A percentile compares a stretch with the other conserved stretches of the same genome.
These are phyloP conservation scores for Cystobasidium onofrii DNA, from an alignment of 768 basidiomycete species.

Conservation along the genomic window DNA sequence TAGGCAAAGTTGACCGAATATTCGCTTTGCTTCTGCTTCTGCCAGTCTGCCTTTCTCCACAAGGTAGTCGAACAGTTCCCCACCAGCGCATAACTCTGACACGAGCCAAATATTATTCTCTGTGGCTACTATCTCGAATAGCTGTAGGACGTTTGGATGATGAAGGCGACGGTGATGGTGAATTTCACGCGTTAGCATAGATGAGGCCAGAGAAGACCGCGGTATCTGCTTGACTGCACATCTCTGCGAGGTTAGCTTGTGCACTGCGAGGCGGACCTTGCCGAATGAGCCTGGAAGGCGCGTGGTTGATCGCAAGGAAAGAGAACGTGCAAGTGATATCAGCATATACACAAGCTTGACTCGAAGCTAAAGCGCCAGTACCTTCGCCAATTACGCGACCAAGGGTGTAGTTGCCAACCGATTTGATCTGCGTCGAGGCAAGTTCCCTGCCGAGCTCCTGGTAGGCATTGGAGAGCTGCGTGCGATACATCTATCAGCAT, in stretches of 20 bases:
- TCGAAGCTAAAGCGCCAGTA: conserved; percentile 44
- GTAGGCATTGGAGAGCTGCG: conserved; percentile 86
- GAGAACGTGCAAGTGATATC: neutral
- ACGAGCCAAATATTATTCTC: conserved; percentile 94
- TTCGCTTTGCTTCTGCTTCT: conserved; percentile 69
- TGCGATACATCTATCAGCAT: conserved; percentile 40
- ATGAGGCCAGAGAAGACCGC: conserved; percentile 51
- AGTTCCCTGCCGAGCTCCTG: conserved; percentile 95
- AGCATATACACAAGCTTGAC: neutral
- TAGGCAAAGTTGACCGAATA: conserved; percentile 95
- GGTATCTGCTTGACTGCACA: conserved; percentile 98
- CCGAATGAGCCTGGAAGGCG: conserved; percentile 73
- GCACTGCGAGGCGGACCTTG: conserved; percentile 86
- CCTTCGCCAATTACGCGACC: conserved; percentile 94
- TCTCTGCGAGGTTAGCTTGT: conserved; percentile 79
- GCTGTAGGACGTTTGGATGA: conserved; percentile 87
- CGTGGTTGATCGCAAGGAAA: neutral
- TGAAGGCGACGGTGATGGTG: conserved; percentile 96
- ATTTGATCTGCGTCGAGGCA: conserved; percentile 76
- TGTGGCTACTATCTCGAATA: conserved; percentile 96
- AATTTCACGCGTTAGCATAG: conserved; percentile 88
- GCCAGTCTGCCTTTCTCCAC: conserved; percentile 82
- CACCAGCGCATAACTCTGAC: conserved; percentile 90
- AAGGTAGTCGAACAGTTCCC: conserved; percentile 96
- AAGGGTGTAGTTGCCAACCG: conserved; percentile 88